phyloP scores from a whole-genome alignment of 495 filamentous ascomycete genomes.

The Aspergillus mulundensis region DNA sequence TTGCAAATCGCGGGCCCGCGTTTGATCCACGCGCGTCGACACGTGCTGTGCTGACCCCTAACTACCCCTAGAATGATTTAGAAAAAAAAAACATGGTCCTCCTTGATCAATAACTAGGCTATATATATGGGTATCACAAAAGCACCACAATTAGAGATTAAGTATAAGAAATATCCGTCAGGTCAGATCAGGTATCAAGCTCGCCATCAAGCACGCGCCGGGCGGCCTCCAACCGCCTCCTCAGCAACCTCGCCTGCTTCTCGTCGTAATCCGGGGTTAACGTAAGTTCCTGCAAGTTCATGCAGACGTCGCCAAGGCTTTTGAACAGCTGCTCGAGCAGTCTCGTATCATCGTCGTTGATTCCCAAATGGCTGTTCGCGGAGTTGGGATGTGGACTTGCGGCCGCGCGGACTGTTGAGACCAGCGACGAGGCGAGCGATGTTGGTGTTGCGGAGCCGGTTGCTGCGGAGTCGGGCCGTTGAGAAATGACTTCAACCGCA shows the following conservation, averaged over 20 bases:
- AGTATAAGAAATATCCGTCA: constrained; percentile 4
- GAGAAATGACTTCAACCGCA: constrained; percentile 5
- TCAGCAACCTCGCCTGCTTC: constrained; percentile 57
- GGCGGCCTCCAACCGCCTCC: constrained; percentile 70
- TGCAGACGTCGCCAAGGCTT: constrained; percentile 66
- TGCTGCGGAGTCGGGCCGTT: constrained; percentile 28
- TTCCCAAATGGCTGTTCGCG: constrained; percentile 34
- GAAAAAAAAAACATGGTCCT: no score
- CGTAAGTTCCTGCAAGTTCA: constrained; percentile 59
- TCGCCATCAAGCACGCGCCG: constrained; percentile 66
- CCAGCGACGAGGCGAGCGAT: constrained; percentile 33
- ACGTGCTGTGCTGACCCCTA: background rate
- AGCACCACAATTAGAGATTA: constrained; percentile 4
- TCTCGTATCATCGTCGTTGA: constrained; percentile 66
- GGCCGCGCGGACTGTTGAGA: constrained; percentile 39
- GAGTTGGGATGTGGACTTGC: constrained; percentile 32
- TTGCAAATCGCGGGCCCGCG: background rate
- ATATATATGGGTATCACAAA: constrained; percentile 10
- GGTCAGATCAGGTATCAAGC: constrained; percentile 29
- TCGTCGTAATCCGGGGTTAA: constrained; percentile 43
- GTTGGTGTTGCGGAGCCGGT: constrained; percentile 35
- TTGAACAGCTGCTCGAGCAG: constrained; percentile 72
- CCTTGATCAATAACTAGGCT: background rate
- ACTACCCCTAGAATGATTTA: no score
- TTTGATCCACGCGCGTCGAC: background rate